Conservation (phyloP, 176 grass and related monocot species). For the Phyllostachys edulis region DNA sequence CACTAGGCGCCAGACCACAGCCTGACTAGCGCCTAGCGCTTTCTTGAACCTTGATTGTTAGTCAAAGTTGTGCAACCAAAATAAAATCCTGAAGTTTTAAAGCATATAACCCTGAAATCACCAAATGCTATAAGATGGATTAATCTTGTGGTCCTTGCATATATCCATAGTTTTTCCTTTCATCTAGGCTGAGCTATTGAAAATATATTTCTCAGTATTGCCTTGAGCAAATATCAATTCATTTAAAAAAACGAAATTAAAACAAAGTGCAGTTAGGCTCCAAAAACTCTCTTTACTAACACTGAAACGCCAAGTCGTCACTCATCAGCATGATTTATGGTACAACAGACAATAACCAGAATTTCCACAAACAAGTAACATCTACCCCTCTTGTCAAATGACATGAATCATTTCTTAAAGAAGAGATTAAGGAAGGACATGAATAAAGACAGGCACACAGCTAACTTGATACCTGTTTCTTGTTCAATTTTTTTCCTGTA, state of each 20-base stretch:
- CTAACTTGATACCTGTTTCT: conserved; percentile 69
- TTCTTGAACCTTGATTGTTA: too few species aligned
- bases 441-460: conserved; percentile 5
- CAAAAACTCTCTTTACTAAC: neutral
- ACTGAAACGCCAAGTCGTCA: conserved; percentile 13
- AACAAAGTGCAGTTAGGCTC: neutral
- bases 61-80: neutral
- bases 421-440: conserved; percentile 17
- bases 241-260: neutral
- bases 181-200: neutral
- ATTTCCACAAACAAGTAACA: conserved; percentile 1
- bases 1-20: too few species aligned
- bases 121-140: conserved; percentile 4
- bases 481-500: conserved; percentile 86
- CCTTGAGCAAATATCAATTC: too few species aligned
- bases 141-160: neutral
- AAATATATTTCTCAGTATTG: conserved; percentile 6
- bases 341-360: neutral
- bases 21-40: too few species aligned
- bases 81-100: conserved; percentile 1
- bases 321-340: conserved; percentile 16
- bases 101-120: conserved; percentile 20
- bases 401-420: conserved; percentile 1
- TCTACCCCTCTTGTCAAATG: neutral
- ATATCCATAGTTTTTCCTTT: conserved; percentile 9